phyloP scores from a whole-genome alignment of 495 filamentous ascomycete genomes.

The Mytilinidion resinicola region DNA sequence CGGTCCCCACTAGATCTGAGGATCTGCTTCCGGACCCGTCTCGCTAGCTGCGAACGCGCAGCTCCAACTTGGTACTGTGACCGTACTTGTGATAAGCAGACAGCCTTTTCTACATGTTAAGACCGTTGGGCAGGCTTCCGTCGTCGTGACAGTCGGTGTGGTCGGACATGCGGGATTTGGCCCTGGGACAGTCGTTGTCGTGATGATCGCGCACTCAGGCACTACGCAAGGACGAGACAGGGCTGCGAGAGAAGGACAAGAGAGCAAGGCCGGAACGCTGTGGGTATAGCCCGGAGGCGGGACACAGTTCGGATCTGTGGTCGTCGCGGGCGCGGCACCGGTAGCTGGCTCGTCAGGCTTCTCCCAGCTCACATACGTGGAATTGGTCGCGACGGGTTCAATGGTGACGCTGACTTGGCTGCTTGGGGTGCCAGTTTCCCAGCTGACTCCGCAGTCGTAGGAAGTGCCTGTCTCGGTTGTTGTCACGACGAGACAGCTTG shows the following conservation, averaged over 20 bases:
- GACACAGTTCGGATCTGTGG: background rate
- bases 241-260: slow-evolving; percentile 1
- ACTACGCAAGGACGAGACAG: background rate
- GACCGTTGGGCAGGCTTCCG: background rate
- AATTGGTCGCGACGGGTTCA: background rate
- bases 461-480: slow-evolving; percentile 4
- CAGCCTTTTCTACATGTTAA: slow-evolving; percentile 6
- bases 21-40: background rate
- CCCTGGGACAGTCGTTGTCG: slow-evolving; percentile 6
- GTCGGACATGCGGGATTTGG: slow-evolving; percentile 5
- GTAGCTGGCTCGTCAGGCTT: background rate
- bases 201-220: slow-evolving; percentile 2
- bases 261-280: background rate
- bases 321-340: too few relatives aligned
- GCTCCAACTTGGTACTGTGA: background rate
- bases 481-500: background rate
- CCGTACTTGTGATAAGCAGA: background rate
- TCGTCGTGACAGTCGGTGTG: slow-evolving; percentile 4
- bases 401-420: background rate
- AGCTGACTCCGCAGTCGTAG: background rate
- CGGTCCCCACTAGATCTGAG: too few relatives aligned
- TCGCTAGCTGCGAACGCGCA: background rate
- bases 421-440: background rate
- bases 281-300: slow-evolving; percentile 8
- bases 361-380: background rate